Evolutionary conservation across 257 asterid species (phyloP).

Genomic region (Ocimum tenuiflorum): DNA sequence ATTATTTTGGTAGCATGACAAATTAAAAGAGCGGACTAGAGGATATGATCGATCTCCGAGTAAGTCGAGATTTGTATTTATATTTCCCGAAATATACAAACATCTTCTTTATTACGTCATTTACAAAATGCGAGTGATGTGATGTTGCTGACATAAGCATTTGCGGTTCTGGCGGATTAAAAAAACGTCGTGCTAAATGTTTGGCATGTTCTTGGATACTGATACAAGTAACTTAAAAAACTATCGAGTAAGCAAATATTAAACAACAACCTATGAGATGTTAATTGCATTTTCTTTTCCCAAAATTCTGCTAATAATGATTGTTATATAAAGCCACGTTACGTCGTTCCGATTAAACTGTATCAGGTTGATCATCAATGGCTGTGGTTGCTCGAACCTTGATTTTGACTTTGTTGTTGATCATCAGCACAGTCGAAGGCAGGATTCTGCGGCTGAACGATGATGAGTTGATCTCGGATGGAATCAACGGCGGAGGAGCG

Average conservation of each 20-base stretch:
- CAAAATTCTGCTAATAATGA: too few relatives aligned
- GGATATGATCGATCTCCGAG: too few relatives aligned
- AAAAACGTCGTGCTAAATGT: too few relatives aligned
- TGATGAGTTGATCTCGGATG: conserved; percentile 32
- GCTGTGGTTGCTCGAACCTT: not conserved
- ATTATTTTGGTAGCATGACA: too few relatives aligned
- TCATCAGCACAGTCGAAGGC: conserved; percentile 19
- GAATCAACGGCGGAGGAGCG: conserved; percentile 9
- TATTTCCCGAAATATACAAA: too few relatives aligned
- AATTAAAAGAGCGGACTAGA: too few relatives aligned
- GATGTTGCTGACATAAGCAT: not conserved
- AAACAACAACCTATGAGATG: too few relatives aligned
- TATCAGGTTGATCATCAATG: conserved; percentile 15
- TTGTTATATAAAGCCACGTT: too few relatives aligned
- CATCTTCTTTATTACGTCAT: not conserved
- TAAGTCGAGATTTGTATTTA: too few relatives aligned
- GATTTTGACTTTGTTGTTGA: conserved; percentile 1
- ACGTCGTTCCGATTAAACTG: not conserved
- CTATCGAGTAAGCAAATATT: too few relatives aligned
- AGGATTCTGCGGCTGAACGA: conserved; percentile 31
- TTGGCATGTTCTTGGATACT: not conserved
- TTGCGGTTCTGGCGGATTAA: not conserved
- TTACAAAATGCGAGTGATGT: not conserved
- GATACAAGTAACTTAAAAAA: not conserved
- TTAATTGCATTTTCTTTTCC: too few relatives aligned